Base-by-base conservation (phyloP, 176 grass and related monocot species). In the Urochloa ruziziensis region DNA sequence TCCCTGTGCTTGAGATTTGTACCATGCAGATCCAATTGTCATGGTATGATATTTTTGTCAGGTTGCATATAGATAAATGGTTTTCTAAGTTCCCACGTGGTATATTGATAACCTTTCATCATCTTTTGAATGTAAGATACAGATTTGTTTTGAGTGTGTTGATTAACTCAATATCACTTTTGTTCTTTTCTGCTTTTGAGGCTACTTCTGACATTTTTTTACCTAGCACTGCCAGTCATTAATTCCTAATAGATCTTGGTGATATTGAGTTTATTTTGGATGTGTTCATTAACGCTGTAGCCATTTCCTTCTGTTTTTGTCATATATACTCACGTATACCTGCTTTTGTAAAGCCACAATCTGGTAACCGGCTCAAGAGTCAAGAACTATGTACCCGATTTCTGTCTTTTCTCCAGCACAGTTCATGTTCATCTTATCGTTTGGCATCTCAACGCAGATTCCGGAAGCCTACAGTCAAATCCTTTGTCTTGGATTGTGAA, bases 401-500 rank as follows among this genome's bases (percentile, higher is more conserved):
- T 66, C 12, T 53, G 24, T 27, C 2, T 53, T 35, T 47, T 39
- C 3, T 82, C 19, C 18, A 44, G 72, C 47, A 35, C 70, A 65
- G 24, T 86, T 80, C 51, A 15, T 0, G 56, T 27, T 29, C 2
- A 80, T 58, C 65, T 74, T 86, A 78, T 58, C 59, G 11, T 82
- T 80, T 80, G 73, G 71, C 82, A 81, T 81, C 58, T 74, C 48
- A 83, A 76, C 85, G 87, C 85, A 99, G 96, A 90, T 94, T 99
- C 74, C 91, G 87, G 65, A 99, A 99, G 68, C 34, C 89, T 81
- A 84, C 79, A 58, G 91, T 90, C 51, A 96, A 94, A 67, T 94
- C 96, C 29, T 99, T 99, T 90, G 93, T 99, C 68, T 80, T 99
- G 80, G 96, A 99, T 71, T 99, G 93, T 78, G 93, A 99, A 80